phyloP scores from a whole-genome alignment of 2,329 filamentous ascomycete species.

The Microsporum ferrugineum region DNA sequence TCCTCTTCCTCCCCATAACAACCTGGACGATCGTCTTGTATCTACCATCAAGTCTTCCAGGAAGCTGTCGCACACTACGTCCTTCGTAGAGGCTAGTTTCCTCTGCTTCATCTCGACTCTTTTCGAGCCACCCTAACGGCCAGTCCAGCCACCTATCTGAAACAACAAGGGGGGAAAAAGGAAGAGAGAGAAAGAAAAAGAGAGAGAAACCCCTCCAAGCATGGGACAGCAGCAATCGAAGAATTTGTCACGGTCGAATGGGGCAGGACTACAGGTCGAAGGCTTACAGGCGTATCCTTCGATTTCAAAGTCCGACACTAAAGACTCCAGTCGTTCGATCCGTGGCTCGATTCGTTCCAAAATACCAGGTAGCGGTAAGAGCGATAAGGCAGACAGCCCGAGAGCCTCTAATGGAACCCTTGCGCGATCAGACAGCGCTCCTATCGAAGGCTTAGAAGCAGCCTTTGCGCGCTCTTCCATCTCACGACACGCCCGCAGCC shows the following conservation, averaged over 20 bases:
- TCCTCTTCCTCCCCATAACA: slow-evolving; percentile 10
- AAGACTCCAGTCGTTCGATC: slow-evolving; percentile 80
- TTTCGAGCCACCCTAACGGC: slow-evolving; percentile 15
- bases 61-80: slow-evolving; percentile 11
- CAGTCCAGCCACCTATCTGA: neutral
- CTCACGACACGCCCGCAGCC: slow-evolving; percentile 37
- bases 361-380: slow-evolving; percentile 48
- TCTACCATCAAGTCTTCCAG: slow-evolving; percentile 10
- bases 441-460: slow-evolving; percentile 57
- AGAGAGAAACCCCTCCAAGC: slow-evolving; percentile 12
- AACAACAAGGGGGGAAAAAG: neutral
- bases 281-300: slow-evolving; percentile 77
- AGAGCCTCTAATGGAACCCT: slow-evolving; percentile 58
- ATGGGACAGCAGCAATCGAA: slow-evolving; percentile 45
- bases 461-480: slow-evolving; percentile 62
- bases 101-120: slow-evolving; percentile 16
- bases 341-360: slow-evolving; percentile 73
- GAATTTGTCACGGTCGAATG: slow-evolving; percentile 44
- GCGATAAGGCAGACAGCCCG: slow-evolving; percentile 59
- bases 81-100: slow-evolving; percentile 15
- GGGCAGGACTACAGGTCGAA: slow-evolving; percentile 37
- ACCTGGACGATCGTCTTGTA: slow-evolving; percentile 12
- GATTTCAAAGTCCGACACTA: slow-evolving; percentile 83
- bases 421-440: slow-evolving; percentile 46
- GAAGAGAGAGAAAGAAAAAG: neutral